phyloP scores from a whole-genome alignment of 2,329 filamentous ascomycete species.

The Fusarium odoratissimum region DNA sequence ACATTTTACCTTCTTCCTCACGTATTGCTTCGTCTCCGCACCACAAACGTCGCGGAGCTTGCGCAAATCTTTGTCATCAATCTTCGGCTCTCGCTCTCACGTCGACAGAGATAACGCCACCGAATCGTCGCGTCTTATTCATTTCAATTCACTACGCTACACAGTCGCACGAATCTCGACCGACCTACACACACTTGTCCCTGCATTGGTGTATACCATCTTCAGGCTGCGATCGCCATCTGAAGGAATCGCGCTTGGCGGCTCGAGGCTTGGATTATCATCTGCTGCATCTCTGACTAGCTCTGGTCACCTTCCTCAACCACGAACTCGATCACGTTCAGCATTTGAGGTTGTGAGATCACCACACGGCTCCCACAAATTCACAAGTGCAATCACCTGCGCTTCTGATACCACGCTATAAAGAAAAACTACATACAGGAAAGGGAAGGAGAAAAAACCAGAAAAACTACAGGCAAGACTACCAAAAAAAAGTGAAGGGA shows the following conservation, averaged over 20 bases:
- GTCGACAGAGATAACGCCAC: not conserved
- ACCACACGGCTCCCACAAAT: not conserved
- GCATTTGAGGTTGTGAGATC: not conserved
- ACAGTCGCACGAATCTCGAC: conserved; percentile 15
- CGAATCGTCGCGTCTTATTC: conserved; percentile 9
- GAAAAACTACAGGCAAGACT: not conserved
- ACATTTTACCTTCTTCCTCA: conserved; percentile 4
- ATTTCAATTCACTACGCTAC: not conserved
- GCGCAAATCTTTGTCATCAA: not conserved
- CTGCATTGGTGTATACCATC: not conserved
- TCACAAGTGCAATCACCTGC: not conserved
- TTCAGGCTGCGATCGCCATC: not conserved
- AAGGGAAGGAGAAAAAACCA: not conserved
- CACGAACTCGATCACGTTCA: conserved; percentile 4
- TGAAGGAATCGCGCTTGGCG: not conserved
- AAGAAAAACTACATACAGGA: not conserved
- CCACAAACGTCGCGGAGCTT: conserved; percentile 2
- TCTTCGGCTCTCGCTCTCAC: not conserved
- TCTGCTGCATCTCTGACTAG: not conserved
- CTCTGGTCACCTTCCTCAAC: not conserved
- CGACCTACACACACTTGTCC: conserved; percentile 5
- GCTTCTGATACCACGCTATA: conserved; percentile 12
- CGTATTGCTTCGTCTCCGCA: conserved; percentile 4
- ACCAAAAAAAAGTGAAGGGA: not conserved
- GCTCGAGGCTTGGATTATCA: not conserved